Evolutionary conservation across 108 stramenopile genomes (phyloP).

Genomic region (Stephanodiscus minutulus): DNA sequence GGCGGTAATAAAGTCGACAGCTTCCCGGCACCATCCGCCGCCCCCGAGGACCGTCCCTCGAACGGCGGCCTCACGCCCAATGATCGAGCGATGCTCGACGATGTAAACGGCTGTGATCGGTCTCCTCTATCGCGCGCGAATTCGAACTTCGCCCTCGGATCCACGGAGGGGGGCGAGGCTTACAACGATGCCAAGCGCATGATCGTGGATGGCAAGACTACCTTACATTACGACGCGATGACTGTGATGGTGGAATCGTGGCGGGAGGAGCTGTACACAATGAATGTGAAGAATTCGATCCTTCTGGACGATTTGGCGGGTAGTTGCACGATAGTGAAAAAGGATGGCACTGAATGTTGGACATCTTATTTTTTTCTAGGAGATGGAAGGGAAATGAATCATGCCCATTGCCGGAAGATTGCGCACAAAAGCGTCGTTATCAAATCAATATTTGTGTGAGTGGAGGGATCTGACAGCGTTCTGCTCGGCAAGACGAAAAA

Average conservation of each 20-base stretch:
- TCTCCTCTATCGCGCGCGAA: background rate
- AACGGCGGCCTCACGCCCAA: background rate
- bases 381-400: background rate
- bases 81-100: background rate
- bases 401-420: background rate
- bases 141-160: background rate
- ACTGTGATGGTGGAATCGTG: constrained; percentile 32
- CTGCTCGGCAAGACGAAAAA: background rate
- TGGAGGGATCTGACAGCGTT: background rate
- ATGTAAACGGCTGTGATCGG: background rate
- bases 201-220: background rate
- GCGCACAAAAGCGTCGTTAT: background rate
- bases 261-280: constrained; percentile 41
- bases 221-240: constrained; percentile 14
- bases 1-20: background rate
- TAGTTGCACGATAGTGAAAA: background rate
- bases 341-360: background rate
- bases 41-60: background rate
- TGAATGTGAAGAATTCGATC: constrained; percentile 48
- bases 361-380: background rate
- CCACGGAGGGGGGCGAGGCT: background rate
- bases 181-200: constrained; percentile 5
- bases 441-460: background rate
- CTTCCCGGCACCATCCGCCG: background rate
- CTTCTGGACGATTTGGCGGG: constrained; percentile 41